Evolutionary conservation across 495 filamentous ascomycete species (phyloP), one percentile per base, ranked within the genome.

Genomic region (Cercophora samala): DNA sequence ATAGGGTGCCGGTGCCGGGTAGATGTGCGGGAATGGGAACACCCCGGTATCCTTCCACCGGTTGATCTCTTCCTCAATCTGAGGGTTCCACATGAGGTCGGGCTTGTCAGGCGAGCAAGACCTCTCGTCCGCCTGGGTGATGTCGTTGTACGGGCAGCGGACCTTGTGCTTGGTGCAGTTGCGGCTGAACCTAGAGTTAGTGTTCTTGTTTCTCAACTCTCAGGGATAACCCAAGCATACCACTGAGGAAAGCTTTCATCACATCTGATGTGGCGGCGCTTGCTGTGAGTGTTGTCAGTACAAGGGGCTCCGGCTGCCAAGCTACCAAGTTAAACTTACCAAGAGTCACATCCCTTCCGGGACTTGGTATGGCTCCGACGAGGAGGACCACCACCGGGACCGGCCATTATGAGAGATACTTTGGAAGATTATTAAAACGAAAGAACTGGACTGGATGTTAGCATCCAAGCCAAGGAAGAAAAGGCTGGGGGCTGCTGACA

Each of bases 101-200:
- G 90, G 86, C 72, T 87, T 88, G 73, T 90, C 88, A 60, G 89
- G 88, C 69, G 86, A 85, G 26, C 81, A 77, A 32, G 88, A 83
- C 66, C 88, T 80, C 64, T 91, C 89, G 62, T 89, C 87, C 69
- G 88, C 83, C 24, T 85, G 81, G 29, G 87, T 81, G 65, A 86
- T 85, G 73, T 97, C 93, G 85, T 96, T 94, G 78, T 98, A 99
- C 71, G 96, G 94, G 79, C 95, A 99, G 74, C 93, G 89, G 71
- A 96, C 94, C 81, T 97, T 96, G 78, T 99, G 95, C 77, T 98
- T 98, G 63, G 94, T 97, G 79, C 95, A 99, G 79, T 98, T 98
- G 68, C 92, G 92, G 81, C 94, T 98, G 71, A 32, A 21, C 6
- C 15, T 59, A 52, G 51, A 42, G 71, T 83, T 64, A 84, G 79